Conservation (phyloP, 1,139 yeast genomes). For the Kodamaea suecica region DNA sequence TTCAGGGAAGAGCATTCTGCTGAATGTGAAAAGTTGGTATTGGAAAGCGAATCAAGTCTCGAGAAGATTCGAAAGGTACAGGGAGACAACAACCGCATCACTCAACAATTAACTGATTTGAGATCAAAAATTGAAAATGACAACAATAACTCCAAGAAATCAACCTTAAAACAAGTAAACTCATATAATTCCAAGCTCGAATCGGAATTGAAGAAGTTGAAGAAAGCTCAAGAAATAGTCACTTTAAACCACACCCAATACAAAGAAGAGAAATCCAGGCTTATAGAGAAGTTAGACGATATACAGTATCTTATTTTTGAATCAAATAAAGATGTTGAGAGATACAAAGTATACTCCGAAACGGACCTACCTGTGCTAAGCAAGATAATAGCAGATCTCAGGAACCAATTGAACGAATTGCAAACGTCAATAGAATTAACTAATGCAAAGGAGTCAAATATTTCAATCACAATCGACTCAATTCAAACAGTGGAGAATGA, state of each 20-base stretch:
- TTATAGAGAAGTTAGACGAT: constrained; percentile 57
- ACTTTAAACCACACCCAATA: constrained; percentile 66
- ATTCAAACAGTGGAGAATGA: constrained; percentile 57
- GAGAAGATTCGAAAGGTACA: constrained; percentile 32
- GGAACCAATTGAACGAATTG: constrained; percentile 37
- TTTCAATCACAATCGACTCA: constrained; percentile 57
- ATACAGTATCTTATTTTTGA: constrained; percentile 53
- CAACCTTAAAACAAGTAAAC: constrained; percentile 47
- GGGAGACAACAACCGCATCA: constrained; percentile 38
- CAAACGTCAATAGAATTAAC: constrained; percentile 36
- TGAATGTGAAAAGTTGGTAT: constrained; percentile 61
- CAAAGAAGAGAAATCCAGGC: constrained; percentile 56
- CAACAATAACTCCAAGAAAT: constrained; percentile 21
- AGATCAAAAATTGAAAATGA: constrained; percentile 23
- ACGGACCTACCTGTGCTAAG: constrained; percentile 60
- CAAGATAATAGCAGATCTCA: constrained; percentile 55
- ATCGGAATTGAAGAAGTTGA: constrained; percentile 58
- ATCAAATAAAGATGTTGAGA: constrained; percentile 56
- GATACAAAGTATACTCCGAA: constrained; percentile 56
- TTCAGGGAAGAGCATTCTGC: constrained; percentile 75
- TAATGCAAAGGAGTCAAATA: constrained; percentile 49
- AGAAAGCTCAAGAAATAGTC: constrained; percentile 60
- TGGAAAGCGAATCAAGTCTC: constrained; percentile 50
- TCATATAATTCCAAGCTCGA: constrained; percentile 60
- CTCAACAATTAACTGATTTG: constrained; percentile 44